phyloP scores from a whole-genome alignment of 164 flowering plant genomes.

The Piper betle region DNA sequence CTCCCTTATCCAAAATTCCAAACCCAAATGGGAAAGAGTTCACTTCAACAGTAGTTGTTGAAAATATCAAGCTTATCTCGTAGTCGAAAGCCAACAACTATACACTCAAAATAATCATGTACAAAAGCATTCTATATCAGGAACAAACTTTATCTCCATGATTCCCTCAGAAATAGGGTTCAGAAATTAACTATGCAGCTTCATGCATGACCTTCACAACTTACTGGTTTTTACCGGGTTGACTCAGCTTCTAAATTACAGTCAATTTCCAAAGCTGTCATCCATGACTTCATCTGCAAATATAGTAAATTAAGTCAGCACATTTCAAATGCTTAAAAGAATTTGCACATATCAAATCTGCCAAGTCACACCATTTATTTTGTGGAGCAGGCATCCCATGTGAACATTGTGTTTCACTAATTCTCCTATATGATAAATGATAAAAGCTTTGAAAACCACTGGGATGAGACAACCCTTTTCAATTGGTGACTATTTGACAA shows the following conservation, averaged over 20 bases:
- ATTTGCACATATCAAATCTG: neutral
- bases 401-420: no score
- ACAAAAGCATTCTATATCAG: neutral
- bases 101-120: neutral
- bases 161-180: neutral
- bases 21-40: neutral
- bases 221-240: neutral
- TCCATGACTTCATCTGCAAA: constrained; percentile 61
- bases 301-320: neutral
- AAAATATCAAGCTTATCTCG: neutral
- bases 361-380: no score
- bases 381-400: no score
- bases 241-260: constrained; percentile 11
- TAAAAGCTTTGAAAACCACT: no score
- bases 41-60: neutral
- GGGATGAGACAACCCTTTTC: no score
- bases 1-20: neutral
- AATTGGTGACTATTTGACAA: no score
- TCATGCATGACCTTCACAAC: neutral
- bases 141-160: neutral
- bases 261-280: constrained; percentile 30
- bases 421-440: no score
- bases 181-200: neutral
- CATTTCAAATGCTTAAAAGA: neutral
- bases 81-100: neutral